Conservation (phyloP, 495 filamentous ascomycete species). For the Alectoria sarmentosa region DNA sequence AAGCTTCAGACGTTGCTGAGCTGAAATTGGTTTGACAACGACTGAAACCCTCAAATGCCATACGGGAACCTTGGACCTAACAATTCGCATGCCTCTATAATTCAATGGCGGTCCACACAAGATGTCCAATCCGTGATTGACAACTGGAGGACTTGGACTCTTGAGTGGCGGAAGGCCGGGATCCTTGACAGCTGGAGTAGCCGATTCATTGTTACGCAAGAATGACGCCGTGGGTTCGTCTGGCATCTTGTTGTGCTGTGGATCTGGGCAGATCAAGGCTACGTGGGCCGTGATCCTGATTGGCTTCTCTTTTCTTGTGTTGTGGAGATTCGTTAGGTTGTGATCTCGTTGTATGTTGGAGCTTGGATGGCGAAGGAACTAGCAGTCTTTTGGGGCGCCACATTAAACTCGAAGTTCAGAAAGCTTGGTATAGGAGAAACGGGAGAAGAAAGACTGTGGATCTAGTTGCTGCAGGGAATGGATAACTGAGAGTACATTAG, state of each 20-base stretch:
- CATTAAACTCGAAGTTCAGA: background rate
- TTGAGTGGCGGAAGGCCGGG: background rate
- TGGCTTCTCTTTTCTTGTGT: background rate
- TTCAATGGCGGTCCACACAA: slow-evolving; percentile 79
- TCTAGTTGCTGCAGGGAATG: background rate
- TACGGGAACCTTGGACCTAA: slow-evolving; percentile 34
- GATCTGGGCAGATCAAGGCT: background rate
- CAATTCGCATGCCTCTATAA: slow-evolving; percentile 71
- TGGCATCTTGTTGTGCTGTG: background rate
- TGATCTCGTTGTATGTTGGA: background rate
- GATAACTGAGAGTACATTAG: background rate
- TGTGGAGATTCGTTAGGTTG: background rate
- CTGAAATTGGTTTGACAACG: slow-evolving; percentile 60
- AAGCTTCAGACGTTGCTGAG: slow-evolving; percentile 44
- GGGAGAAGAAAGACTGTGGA: background rate
- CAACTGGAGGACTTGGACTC: slow-evolving; percentile 1
- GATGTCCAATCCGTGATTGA: slow-evolving; percentile 48
- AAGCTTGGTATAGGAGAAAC: background rate
- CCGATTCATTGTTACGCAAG: background rate
- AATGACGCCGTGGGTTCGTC: background rate
- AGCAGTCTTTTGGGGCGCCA: background rate
- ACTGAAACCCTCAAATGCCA: slow-evolving; percentile 85
- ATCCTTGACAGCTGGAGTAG: background rate
- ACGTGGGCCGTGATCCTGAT: background rate
- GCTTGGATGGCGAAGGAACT: background rate